A percentile compares a stretch with the other conserved stretches of the same genome.
Conservation (phyloP, 2,329 filamentous ascomycete genomes). For the Sclerotinia borealis region DNA sequence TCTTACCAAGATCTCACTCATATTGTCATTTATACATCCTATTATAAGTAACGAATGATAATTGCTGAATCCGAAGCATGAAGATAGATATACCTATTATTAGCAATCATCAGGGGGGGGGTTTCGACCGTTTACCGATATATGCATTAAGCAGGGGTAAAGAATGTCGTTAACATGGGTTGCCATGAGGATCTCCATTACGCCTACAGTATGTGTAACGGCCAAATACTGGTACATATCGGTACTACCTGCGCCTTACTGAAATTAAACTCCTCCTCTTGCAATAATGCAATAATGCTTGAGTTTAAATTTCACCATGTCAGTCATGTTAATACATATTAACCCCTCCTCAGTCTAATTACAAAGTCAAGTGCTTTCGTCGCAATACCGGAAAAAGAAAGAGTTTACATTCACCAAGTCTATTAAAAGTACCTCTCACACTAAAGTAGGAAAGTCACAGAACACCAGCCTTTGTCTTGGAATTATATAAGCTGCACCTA, state of each 20-base stretch:
- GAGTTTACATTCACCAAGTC: neutral
- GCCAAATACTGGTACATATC: neutral
- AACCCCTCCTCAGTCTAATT: conserved; percentile 3
- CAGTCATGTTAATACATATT: neutral
- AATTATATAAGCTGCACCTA: conserved; percentile 1
- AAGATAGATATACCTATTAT: neutral
- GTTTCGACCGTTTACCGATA: neutral
- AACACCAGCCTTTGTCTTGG: neutral
- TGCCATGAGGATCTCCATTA: conserved; percentile 8
- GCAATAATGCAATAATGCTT: neutral
- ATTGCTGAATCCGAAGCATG: neutral
- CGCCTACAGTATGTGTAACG: conserved; percentile 1
- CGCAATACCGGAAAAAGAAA: neutral
- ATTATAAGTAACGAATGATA: too few species aligned
- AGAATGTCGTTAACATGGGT: conserved; percentile 11
- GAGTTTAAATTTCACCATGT: neutral
- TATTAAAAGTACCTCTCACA: neutral
- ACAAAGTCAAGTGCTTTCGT: neutral
- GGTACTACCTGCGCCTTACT: conserved; percentile 2
- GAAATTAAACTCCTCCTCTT: conserved; percentile 3
- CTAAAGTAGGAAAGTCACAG: neutral
- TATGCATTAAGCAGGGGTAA: conserved; percentile 6
- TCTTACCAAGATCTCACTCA: too few species aligned
- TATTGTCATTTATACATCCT: too few species aligned
- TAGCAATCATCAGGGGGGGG: too few species aligned